Conservation (phyloP, 83 land plant species). For the Picea abies region DNA sequence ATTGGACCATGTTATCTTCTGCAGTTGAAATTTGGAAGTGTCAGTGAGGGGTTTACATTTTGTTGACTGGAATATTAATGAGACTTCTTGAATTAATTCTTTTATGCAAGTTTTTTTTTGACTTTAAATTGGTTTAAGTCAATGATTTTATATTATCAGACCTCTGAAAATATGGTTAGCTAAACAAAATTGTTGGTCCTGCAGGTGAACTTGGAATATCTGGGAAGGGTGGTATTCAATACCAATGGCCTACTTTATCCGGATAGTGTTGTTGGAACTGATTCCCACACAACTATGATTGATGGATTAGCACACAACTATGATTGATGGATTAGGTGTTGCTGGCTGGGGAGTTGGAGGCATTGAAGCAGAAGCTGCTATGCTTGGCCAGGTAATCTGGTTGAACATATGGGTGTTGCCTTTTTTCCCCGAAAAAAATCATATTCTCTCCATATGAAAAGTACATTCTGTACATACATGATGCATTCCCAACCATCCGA, state of each 20-base stretch:
- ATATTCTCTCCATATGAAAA: neutral
- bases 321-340: slow-evolving; percentile 85
- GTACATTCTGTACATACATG: neutral
- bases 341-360: slow-evolving; percentile 99
- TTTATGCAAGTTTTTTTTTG: neutral
- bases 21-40: no score
- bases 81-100: neutral
- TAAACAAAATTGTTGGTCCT: slow-evolving; percentile 5
- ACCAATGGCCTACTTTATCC: slow-evolving; percentile 86
- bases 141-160: neutral
- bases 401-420: neutral
- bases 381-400: slow-evolving; percentile 93
- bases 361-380: slow-evolving; percentile 90
- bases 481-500: no score
- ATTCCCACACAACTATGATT: slow-evolving; percentile 99
- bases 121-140: neutral
- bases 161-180: neutral
- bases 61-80: neutral
- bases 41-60: no score
- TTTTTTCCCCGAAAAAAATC: neutral
- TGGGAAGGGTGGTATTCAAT: slow-evolving; percentile 94
- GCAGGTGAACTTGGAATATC: slow-evolving; percentile 97
- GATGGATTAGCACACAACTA: slow-evolving; percentile 65
- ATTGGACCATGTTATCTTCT: no score
- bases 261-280: slow-evolving; percentile 98